Evolutionary conservation across 352 stramenopile genomes (phyloP).

Genomic region (Pythium scleroteichum): DNA sequence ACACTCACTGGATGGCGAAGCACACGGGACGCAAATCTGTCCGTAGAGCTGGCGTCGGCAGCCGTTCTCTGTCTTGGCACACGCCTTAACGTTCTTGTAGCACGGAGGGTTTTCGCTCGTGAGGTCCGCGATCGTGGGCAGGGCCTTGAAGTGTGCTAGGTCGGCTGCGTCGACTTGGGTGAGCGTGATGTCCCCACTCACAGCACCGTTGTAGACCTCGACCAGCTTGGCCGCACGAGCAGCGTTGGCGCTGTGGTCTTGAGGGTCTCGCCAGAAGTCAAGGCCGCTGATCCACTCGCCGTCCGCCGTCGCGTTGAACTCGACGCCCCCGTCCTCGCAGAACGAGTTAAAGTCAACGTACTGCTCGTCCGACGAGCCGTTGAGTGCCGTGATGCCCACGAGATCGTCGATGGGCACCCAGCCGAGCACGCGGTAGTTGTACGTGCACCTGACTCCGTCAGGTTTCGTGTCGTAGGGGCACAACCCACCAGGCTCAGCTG

Average conservation of each 20-base stretch:
- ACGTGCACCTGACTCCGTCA: conserved; percentile 70
- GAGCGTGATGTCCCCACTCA: conserved; percentile 18
- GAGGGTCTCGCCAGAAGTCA: conserved; percentile 36
- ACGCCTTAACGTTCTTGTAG: conserved; percentile 30
- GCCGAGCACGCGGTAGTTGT: conserved; percentile 73
- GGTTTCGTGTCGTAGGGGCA: conserved; percentile 50
- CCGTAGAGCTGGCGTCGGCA: conserved; percentile 29
- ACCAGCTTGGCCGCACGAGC: conserved; percentile 30
- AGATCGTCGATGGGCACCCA: conserved; percentile 78
- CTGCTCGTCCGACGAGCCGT: conserved; percentile 29
- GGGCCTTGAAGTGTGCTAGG: conserved; percentile 29
- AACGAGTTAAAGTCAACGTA: conserved; percentile 65
- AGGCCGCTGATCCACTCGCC: conserved; percentile 29
- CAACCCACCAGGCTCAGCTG: conserved; percentile 44
- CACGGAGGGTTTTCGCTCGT: conserved; percentile 29
- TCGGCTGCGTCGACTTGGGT: conserved; percentile 39
- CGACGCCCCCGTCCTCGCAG: conserved; percentile 46
- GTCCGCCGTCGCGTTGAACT: conserved; percentile 37
- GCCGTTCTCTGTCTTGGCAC: conserved; percentile 16
- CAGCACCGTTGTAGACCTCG: conserved; percentile 24
- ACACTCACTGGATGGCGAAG: no score
- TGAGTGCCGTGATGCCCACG: conserved; percentile 67
- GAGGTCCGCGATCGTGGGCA: conserved; percentile 17
- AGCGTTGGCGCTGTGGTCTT: conserved; percentile 26
- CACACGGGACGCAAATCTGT: conserved; percentile 33